A percentile compares a stretch with the other conserved stretches of the same genome.
These are phyloP conservation scores for Colletotrichum gigasporum DNA, from an alignment of 2,329 filamentous ascomycete genomes.

Conservation along the genomic window DNA sequence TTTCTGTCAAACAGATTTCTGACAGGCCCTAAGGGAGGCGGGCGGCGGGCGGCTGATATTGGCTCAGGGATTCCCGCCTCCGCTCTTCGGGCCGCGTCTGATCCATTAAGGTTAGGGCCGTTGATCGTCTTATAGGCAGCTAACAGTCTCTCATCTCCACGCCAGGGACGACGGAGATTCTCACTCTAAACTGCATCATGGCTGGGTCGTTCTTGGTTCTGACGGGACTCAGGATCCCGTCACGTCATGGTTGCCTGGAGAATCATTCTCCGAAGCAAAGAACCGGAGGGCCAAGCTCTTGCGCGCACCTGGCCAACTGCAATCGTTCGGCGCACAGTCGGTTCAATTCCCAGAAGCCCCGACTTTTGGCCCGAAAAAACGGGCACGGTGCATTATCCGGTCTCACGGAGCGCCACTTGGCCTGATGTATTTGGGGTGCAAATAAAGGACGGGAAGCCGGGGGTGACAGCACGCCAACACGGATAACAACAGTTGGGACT, in stretches of 20 bases:
- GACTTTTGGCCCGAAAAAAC: conserved; percentile 23
- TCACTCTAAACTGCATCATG: too few relatives aligned
- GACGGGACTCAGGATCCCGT: too few relatives aligned
- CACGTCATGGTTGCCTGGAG: not conserved
- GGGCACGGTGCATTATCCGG: conserved; percentile 21
- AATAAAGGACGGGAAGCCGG: not conserved
- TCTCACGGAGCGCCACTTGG: not conserved
- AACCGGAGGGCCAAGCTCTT: not conserved
- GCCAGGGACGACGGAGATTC: too few relatives aligned
- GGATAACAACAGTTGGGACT: conserved; percentile 6
- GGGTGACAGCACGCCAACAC: conserved; percentile 6
- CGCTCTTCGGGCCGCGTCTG: not conserved
- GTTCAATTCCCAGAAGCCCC: conserved; percentile 23
- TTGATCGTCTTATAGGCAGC: not conserved
- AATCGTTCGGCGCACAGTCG: conserved; percentile 21
- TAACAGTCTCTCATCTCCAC: too few relatives aligned
- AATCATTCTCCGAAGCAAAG: not conserved
- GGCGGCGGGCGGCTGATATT: not conserved
- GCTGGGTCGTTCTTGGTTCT: too few relatives aligned
- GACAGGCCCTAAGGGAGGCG: not conserved
- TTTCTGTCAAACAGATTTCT: not conserved
- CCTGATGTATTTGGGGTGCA: not conserved
- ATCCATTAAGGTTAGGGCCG: not conserved
- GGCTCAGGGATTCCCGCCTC: not conserved
- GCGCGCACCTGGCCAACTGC: not conserved